These are phyloP conservation scores for Poronia punctata DNA, from an alignment of 495 filamentous ascomycete genomes.

Conservation along the genomic window DNA sequence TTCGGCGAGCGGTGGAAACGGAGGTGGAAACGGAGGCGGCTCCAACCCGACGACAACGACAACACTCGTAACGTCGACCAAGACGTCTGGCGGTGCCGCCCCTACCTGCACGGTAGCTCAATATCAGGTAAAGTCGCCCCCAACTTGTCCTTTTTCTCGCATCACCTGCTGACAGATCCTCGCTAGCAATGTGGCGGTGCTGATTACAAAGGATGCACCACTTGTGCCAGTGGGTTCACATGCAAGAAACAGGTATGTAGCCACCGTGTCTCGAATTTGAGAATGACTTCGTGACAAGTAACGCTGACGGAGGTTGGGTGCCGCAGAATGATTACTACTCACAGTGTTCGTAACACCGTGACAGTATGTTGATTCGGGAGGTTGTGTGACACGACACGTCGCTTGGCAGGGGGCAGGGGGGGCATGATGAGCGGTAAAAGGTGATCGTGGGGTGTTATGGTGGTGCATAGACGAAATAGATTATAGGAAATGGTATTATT, in stretches of 20 bases:
- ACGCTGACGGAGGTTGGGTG: not conserved
- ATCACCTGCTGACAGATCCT: slow-evolving; percentile 14
- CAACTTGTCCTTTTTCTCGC: slow-evolving; percentile 17
- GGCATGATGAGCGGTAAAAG: too few species aligned
- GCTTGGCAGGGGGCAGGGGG: too few species aligned
- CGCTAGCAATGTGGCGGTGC: slow-evolving; percentile 46
- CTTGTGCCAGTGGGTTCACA: slow-evolving; percentile 34
- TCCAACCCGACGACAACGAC: slow-evolving; percentile 6
- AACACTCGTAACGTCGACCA: slow-evolving; percentile 16
- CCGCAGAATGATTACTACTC: slow-evolving; percentile 20
- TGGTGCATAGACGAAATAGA: too few species aligned
- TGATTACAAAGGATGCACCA: slow-evolving; percentile 42
- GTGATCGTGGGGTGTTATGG: too few species aligned
- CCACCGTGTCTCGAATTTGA: not conserved
- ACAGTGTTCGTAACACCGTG: slow-evolving; percentile 12
- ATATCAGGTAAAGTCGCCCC: slow-evolving; percentile 4
- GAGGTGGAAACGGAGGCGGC: slow-evolving; percentile 9
- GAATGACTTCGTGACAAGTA: not conserved
- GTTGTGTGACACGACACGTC: too few species aligned
- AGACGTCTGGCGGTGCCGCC: slow-evolving; percentile 15
- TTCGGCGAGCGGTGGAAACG: slow-evolving; percentile 18
- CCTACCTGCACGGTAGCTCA: slow-evolving; percentile 18
- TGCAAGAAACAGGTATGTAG: slow-evolving; percentile 26
- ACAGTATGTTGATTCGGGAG: too few species aligned
- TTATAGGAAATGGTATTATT: too few species aligned